phyloP scores from a whole-genome alignment of 2,329 filamentous ascomycete genomes.

The Colletotrichum sp. region DNA sequence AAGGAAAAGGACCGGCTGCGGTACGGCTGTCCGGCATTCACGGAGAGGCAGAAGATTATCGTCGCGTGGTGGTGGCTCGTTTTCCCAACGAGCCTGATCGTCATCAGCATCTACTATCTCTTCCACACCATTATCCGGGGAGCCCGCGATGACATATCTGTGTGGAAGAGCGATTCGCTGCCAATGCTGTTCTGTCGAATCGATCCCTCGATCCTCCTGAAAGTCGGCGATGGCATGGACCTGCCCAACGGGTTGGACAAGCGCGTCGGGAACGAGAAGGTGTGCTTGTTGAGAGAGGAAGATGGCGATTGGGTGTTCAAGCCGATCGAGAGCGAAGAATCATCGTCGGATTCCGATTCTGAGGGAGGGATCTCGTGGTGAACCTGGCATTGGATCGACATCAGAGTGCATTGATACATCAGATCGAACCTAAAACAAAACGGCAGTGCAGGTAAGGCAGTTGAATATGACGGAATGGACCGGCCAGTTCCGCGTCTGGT shows the following conservation, averaged over 20 bases:
- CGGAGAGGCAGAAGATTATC: conserved; percentile 33
- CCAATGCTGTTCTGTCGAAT: conserved; percentile 44
- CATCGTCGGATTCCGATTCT: conserved; percentile 12
- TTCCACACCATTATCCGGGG: conserved; percentile 38
- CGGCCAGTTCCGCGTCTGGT: not conserved
- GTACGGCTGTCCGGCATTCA: conserved; percentile 33
- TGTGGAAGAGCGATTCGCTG: conserved; percentile 42
- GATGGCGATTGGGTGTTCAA: conserved; percentile 42
- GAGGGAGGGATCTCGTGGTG: not conserved
- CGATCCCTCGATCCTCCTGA: conserved; percentile 33
- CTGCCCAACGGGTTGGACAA: conserved; percentile 37
- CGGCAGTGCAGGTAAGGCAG: not conserved
- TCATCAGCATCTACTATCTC: conserved; percentile 38
- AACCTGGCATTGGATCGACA: not conserved
- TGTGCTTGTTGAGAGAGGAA: conserved; percentile 36
- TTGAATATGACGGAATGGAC: not conserved
- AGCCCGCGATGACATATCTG: conserved; percentile 37
- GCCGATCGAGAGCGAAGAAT: conserved; percentile 21
- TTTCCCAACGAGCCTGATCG: conserved; percentile 37
- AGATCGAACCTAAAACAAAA: not conserved
- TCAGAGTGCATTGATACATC: not conserved
- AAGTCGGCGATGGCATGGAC: conserved; percentile 37
- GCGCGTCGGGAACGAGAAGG: conserved; percentile 32
- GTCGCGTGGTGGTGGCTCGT: conserved; percentile 42
- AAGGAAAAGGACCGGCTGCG: conserved; percentile 1